A percentile compares a stretch with the other conserved stretches of the same genome.
Conservation (phyloP, 371 early-diverging fungal genomes). For the Mucor velutinosus region DNA sequence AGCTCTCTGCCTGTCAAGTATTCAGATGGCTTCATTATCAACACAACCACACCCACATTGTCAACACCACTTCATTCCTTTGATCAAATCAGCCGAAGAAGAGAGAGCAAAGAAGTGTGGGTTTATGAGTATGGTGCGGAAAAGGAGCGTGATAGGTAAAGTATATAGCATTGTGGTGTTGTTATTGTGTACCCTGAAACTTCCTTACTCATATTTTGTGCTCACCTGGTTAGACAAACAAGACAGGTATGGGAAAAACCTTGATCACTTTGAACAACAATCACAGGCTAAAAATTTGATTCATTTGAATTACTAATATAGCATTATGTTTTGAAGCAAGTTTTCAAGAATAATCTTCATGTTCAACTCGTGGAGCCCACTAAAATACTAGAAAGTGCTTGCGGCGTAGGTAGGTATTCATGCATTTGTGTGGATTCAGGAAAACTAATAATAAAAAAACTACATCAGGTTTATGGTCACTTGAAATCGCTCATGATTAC, state of each 20-base stretch:
- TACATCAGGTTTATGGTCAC: slow-evolving; percentile 48
- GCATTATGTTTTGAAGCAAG: slow-evolving; percentile 34
- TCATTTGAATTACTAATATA: not conserved
- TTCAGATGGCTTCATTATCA: slow-evolving; percentile 9
- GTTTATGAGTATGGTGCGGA: slow-evolving; percentile 32
- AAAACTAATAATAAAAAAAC: not conserved
- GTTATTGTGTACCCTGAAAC: not conserved
- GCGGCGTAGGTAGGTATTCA: slow-evolving; percentile 24
- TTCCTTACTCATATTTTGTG: not conserved
- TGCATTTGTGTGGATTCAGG: not conserved
- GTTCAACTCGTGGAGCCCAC: slow-evolving; percentile 9
- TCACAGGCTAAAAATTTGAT: not conserved
- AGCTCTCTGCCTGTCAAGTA: slow-evolving; percentile 8
- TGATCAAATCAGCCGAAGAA: not conserved
- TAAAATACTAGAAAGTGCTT: slow-evolving; percentile 28
- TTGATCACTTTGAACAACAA: not conserved
- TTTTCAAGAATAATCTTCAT: slow-evolving; percentile 26
- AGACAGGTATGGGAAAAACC: slow-evolving; percentile 24
- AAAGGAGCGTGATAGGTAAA: slow-evolving; percentile 31
- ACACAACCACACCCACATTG: not conserved
- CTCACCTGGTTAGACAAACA: slow-evolving; percentile 26
- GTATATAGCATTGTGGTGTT: not conserved
- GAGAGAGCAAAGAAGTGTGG: slow-evolving; percentile 14
- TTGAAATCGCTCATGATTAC: slow-evolving; percentile 60
- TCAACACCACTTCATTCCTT: not conserved